Conservation (phyloP, 371 early-diverging fungal genomes). For the Zychaea mexicana region DNA sequence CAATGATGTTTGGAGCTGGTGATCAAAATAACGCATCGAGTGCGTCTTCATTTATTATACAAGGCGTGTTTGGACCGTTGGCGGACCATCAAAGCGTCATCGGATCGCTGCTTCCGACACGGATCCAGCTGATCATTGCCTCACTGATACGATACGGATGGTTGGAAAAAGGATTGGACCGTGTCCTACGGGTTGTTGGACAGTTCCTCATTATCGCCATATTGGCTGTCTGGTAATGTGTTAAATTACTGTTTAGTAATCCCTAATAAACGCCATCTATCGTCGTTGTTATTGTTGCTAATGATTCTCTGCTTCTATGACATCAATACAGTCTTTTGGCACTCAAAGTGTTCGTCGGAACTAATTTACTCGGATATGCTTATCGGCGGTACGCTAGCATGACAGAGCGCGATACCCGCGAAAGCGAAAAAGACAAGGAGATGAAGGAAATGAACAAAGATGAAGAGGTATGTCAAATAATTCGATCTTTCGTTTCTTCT, state of each 20-base stretch:
- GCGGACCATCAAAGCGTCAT: slow-evolving; percentile 26
- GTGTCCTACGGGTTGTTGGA: slow-evolving; percentile 23
- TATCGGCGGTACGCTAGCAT: slow-evolving; percentile 64
- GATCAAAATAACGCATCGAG: slow-evolving; percentile 15
- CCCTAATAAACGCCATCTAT: no score
- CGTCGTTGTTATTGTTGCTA: background rate
- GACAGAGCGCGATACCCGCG: slow-evolving; percentile 57
- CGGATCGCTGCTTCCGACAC: slow-evolving; percentile 28
- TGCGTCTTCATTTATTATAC: slow-evolving; percentile 24
- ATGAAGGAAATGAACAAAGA: slow-evolving; percentile 60
- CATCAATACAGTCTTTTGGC: slow-evolving; percentile 52
- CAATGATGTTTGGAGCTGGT: slow-evolving; percentile 55
- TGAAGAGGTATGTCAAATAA: no score
- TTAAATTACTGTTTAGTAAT: no score
- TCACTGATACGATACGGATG: slow-evolving; percentile 35
- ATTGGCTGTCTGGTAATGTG: slow-evolving; percentile 33
- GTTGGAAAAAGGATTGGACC: slow-evolving; percentile 41
- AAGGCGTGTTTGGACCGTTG: slow-evolving; percentile 23
- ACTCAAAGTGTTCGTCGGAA: slow-evolving; percentile 75
- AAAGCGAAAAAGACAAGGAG: slow-evolving; percentile 45
- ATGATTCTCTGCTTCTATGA: background rate
- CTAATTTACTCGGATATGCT: slow-evolving; percentile 71
- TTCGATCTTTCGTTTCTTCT: no score
- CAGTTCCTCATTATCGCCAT: slow-evolving; percentile 21
- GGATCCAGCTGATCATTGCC: slow-evolving; percentile 28